Evolutionary conservation across 257 asterid genomes (phyloP).

Genomic region (Coffea eugenioides): DNA sequence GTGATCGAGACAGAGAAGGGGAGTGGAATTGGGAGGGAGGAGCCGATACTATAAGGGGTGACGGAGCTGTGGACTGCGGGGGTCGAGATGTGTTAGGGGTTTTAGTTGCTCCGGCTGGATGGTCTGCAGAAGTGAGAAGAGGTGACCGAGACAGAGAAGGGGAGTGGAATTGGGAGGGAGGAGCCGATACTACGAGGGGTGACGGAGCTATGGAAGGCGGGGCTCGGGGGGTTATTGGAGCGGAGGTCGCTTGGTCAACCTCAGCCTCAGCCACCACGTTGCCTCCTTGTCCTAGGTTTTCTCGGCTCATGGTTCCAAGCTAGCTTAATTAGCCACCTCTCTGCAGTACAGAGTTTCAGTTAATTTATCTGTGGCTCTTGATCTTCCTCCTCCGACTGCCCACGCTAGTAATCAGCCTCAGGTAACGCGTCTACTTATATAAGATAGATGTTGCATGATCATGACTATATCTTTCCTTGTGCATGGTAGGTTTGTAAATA

Average conservation of each 20-base stretch:
- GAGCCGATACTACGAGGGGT: constrained; percentile 56
- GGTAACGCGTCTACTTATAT: background rate
- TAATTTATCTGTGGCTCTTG: background rate
- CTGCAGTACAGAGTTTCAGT: background rate
- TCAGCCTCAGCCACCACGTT: constrained; percentile 16
- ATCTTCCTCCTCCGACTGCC: background rate
- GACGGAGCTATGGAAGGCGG: constrained; percentile 21
- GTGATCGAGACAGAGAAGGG: constrained; percentile 74
- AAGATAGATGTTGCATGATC: background rate
- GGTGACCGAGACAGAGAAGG: constrained; percentile 81
- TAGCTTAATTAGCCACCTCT: no score
- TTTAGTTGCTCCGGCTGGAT: constrained; percentile 19
- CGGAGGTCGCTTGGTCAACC: constrained; percentile 25
- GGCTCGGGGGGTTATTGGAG: constrained; percentile 52
- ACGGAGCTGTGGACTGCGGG: constrained; percentile 15
- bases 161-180: constrained; percentile 77
- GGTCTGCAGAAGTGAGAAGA: constrained; percentile 40
- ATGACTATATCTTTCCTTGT: no score
- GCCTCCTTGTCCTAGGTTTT: constrained; percentile 8
- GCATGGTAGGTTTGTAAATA: background rate
- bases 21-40: constrained; percentile 84
- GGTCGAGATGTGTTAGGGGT: constrained; percentile 48
- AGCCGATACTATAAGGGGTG: constrained; percentile 53
- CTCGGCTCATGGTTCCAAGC: constrained; percentile 13
- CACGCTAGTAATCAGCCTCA: background rate